A percentile compares a stretch with the other conserved stretches of the same genome.
phyloP scores from a whole-genome alignment of 2,329 filamentous ascomycete species.

The Fusarium vanettenii region DNA sequence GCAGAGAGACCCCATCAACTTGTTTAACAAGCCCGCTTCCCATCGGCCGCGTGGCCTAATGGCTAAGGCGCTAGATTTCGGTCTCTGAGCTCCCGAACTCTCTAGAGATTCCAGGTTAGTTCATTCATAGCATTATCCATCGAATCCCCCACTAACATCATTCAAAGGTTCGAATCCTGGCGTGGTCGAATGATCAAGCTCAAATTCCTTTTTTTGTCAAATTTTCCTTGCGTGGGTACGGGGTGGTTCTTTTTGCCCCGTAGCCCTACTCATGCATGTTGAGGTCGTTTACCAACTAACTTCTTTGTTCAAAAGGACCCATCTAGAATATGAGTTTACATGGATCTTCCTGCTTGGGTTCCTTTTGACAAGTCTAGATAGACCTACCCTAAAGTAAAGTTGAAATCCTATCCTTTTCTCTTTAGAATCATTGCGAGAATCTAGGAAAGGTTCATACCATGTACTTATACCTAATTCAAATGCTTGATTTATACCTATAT shows the following conservation, averaged over 20 bases:
- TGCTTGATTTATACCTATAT: too few relatives aligned
- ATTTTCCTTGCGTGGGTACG: not conserved
- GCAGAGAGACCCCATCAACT: not conserved
- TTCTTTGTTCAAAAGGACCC: not conserved
- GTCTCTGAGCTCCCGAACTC: slow-evolving; percentile 17
- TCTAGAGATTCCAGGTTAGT: slow-evolving; percentile 33
- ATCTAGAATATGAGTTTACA: not conserved
- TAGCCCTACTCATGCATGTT: not conserved
- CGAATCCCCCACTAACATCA: not conserved
- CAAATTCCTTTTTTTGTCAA: not conserved
- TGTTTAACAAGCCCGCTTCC: not conserved
- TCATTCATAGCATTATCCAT: not conserved
- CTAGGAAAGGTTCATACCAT: not conserved
- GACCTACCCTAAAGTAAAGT: not conserved
- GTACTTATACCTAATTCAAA: too few relatives aligned
- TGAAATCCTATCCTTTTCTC: not conserved
- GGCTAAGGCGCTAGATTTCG: slow-evolving; percentile 34
- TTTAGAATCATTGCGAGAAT: not conserved
- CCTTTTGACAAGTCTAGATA: not conserved
- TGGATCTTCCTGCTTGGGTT: not conserved
- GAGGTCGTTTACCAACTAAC: not conserved
- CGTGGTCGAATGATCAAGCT: slow-evolving; percentile 18
- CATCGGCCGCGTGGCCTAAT: slow-evolving; percentile 31
- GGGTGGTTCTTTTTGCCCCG: not conserved
- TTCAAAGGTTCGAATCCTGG: slow-evolving; percentile 26